Evolutionary conservation across 1,139 yeast genomes (phyloP).

Genomic region (Diutina mesorugosa): DNA sequence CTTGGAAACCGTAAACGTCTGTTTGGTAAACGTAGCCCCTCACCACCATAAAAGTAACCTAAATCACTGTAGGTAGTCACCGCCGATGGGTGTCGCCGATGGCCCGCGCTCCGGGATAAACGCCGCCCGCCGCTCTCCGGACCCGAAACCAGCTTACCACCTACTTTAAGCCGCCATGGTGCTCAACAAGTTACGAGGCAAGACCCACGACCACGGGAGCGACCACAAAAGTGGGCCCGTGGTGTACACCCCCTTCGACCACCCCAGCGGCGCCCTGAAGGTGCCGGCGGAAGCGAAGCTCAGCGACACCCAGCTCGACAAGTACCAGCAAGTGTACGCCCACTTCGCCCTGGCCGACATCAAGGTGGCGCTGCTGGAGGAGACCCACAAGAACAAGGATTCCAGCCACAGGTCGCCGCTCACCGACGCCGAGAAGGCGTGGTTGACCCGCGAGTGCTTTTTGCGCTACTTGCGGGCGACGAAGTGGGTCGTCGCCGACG

Average conservation of each 20-base stretch:
- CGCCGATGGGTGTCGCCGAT: too few species aligned
- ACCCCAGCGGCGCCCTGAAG: not conserved
- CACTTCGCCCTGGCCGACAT: slow-evolving; percentile 41
- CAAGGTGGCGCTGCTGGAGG: slow-evolving; percentile 26
- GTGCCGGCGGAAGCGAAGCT: not conserved
- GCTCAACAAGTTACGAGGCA: not conserved
- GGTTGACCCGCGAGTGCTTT: slow-evolving; percentile 86
- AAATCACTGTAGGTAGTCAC: too few species aligned
- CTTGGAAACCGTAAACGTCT: too few species aligned
- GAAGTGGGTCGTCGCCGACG: slow-evolving; percentile 67
- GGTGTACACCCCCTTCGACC: not conserved
- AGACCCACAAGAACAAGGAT: slow-evolving; percentile 12
- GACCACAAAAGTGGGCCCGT: not conserved
- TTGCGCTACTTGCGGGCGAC: slow-evolving; percentile 82
- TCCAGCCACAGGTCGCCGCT: slow-evolving; percentile 14
- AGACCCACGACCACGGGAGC: not conserved
- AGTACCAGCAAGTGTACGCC: slow-evolving; percentile 43
- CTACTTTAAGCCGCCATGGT: not conserved
- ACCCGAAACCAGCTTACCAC: too few species aligned
- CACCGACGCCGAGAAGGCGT: slow-evolving; percentile 57
- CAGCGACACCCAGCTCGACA: slow-evolving; percentile 36
- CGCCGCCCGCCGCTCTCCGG: too few species aligned
- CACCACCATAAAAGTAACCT: too few species aligned
- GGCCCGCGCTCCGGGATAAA: too few species aligned
- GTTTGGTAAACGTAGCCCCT: too few species aligned